Percentiles rank a stretch among this genome's conserved stretches.
phyloP scores from a whole-genome alignment of 2,329 filamentous ascomycete species.

The Diplodia scrobiculata region DNA sequence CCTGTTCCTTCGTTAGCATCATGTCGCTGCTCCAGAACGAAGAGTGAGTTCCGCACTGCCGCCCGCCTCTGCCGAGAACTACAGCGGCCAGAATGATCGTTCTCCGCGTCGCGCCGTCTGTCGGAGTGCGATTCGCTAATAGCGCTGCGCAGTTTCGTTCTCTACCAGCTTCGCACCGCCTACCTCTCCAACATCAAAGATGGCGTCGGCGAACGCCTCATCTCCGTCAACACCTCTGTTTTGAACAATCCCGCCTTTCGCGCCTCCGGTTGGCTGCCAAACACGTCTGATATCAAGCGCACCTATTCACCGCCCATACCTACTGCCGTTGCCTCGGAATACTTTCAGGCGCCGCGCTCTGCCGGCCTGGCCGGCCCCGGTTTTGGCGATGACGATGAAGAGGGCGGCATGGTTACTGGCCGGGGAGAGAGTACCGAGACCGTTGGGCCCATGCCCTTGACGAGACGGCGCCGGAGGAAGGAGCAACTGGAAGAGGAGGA shows the following conservation, averaged over 20 bases:
- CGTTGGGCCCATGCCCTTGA: slow-evolving; percentile 64
- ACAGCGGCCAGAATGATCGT: not conserved
- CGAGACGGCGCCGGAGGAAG: slow-evolving; percentile 66
- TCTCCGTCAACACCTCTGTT: slow-evolving; percentile 77
- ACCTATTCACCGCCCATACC: slow-evolving; percentile 86
- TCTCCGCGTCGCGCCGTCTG: not conserved
- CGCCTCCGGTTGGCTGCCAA: slow-evolving; percentile 76
- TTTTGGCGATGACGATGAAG: slow-evolving; percentile 71
- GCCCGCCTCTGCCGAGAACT: slow-evolving; percentile 10
- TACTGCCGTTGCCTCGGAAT: slow-evolving; percentile 78
- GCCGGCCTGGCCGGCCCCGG: slow-evolving; percentile 58
- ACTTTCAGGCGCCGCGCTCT: slow-evolving; percentile 71
- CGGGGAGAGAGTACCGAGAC: slow-evolving; percentile 66
- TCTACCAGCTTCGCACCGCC: slow-evolving; percentile 77
- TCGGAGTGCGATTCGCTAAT: not conserved
- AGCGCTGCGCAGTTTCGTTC: slow-evolving; percentile 65
- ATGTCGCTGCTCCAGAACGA: slow-evolving; percentile 52
- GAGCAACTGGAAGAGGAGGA: slow-evolving; percentile 83
- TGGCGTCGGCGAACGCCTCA: slow-evolving; percentile 79
- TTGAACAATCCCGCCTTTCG: slow-evolving; percentile 81
- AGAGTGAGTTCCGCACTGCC: slow-evolving; percentile 40
- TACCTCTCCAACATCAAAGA: slow-evolving; percentile 80
- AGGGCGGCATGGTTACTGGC: slow-evolving; percentile 69
- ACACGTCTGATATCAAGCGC: slow-evolving; percentile 74
- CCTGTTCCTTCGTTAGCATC: slow-evolving; percentile 26